Base-by-base conservation (phyloP, 2,329 filamentous ascomycete species). In the Scorias spongiosa region DNA sequence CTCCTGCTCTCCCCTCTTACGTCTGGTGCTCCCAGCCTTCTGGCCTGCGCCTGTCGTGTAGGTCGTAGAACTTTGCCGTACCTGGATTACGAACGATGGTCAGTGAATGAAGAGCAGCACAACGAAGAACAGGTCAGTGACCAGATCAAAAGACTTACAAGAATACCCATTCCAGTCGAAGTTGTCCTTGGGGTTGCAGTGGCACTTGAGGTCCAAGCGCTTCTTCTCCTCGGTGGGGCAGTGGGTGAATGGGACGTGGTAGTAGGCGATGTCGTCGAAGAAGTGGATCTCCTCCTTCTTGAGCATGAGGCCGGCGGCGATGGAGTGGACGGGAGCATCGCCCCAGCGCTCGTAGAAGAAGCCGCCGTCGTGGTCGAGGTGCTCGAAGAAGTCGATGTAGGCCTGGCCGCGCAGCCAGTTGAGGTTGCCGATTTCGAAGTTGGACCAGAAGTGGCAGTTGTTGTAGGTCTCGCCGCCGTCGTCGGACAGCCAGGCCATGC, bases 281-380 rank as follows among this genome's bases (percentile, higher is more conserved):
- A 98, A 98, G 64, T 98, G 91, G 49, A 98, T 79, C 63, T 98
- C 80, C 41, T 91, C 83, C 70, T 93, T 95, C 64, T 84, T 81
- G 51, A 98, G 72, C 64, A 96, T 75, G 36, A 98, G 69, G 48
- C 75, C 75, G 2, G 91, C 91, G 11, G 85, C 91, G 53, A 98
- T 95, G n/a, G 89, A 95, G 68, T 98, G 91, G 5, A 98, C 86
- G 0, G 91, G 91, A 5, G 91, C 91, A 65, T 98, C 89, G 47
- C 89, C 89, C 89, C 89, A 98, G 56, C 89, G 81, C 67, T 98
- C 91, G 64, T 96, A 96, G 72, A 95, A 96, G 75, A 98, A 98
- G 49, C 91, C 91, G 50, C 91, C 91, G 43, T 93, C 87, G 53
- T 76, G 70, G 64, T 98, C 91, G 28, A 98, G 77, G 5, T 78